phyloP scores from a whole-genome alignment of 164 flowering plant genomes.

The Paratinospora sagittata region DNA sequence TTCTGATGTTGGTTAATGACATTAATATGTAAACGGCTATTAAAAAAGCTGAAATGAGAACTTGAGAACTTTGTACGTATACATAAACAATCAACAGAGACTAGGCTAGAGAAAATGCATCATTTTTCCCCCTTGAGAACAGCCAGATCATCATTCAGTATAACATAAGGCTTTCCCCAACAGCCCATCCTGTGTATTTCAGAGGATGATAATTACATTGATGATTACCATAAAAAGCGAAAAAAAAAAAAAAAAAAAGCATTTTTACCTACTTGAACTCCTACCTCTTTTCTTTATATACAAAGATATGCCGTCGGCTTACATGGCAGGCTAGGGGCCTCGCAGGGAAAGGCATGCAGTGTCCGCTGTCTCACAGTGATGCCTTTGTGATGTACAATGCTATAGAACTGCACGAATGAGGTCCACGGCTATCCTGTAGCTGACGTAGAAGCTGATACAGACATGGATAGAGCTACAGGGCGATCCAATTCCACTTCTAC shows the following conservation, averaged over 20 bases:
- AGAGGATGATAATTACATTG: neutral
- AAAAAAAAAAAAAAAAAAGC: neutral
- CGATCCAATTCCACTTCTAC: constrained; percentile 15
- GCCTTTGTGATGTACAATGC: neutral
- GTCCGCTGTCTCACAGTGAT: too few relatives aligned
- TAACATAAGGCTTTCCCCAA: neutral
- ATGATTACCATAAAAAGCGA: neutral
- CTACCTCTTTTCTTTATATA: constrained; percentile 11
- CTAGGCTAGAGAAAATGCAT: neutral
- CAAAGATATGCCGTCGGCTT: constrained; percentile 9
- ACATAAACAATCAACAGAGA: neutral
- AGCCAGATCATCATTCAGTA: neutral
- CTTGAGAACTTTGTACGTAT: too few relatives aligned
- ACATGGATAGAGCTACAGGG: constrained; percentile 13
- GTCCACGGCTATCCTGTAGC: constrained; percentile 10
- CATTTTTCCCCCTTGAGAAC: neutral
- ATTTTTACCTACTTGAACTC: neutral
- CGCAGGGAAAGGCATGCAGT: neutral
- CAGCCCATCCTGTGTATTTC: neutral
- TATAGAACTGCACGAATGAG: neutral
- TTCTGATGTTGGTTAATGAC: too few relatives aligned
- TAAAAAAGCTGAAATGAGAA: too few relatives aligned
- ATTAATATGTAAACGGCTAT: too few relatives aligned
- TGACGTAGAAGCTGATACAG: constrained; percentile 15
- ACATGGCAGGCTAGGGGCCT: neutral